Evolutionary conservation across 768 basidiomycete genomes (phyloP).

Genomic region (Pisolithus tinctorius): DNA sequence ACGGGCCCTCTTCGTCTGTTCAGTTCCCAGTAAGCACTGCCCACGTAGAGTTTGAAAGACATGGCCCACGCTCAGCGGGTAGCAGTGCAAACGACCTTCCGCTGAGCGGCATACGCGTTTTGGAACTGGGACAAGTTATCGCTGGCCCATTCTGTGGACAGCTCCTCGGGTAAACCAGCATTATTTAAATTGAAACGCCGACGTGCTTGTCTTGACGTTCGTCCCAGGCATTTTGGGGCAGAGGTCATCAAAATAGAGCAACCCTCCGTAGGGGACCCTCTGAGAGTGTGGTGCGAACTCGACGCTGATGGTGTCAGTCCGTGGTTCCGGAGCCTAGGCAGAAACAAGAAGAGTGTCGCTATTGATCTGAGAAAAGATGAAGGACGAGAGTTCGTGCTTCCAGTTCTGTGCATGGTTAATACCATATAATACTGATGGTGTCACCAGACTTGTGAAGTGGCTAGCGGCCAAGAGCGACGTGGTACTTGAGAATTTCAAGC

Average conservation of each 20-base stretch:
- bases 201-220: background rate
- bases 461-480: constrained; percentile 63
- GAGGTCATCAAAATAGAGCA: constrained; percentile 70
- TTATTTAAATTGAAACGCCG: background rate
- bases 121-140: constrained; percentile 66
- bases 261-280: constrained; percentile 54
- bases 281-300: constrained; percentile 66
- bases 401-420: background rate
- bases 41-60: background rate
- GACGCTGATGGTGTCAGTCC: constrained; percentile 67
- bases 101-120: constrained; percentile 53
- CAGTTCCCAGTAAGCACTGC: background rate
- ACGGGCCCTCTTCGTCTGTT: background rate
- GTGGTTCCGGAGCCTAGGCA: constrained; percentile 65
- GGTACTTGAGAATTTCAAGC: constrained; percentile 66
- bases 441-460: constrained; percentile 47
- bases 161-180: constrained; percentile 48
- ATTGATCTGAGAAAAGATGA: constrained; percentile 56
- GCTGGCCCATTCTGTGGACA: constrained; percentile 72
- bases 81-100: constrained; percentile 36
- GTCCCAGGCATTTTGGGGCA: constrained; percentile 57
- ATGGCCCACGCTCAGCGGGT: constrained; percentile 10
- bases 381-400: constrained; percentile 39
- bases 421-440: background rate
- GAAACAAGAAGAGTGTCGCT: constrained; percentile 70